Evolutionary conservation across 2,329 filamentous ascomycete genomes (phyloP), one percentile per base, ranked within the genome.

Genomic region (Alternaria incomplexa): DNA sequence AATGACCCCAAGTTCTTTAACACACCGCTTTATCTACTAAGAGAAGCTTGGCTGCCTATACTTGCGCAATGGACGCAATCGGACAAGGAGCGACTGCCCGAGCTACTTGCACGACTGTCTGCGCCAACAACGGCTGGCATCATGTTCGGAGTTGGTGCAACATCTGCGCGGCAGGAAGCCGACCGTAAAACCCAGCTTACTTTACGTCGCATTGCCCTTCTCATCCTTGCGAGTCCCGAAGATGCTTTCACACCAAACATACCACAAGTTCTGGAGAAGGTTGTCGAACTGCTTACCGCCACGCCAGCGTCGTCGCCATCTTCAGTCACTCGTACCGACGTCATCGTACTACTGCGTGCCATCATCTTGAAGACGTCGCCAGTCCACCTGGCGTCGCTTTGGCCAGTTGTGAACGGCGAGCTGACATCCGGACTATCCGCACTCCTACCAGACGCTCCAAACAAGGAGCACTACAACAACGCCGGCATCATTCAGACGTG

Each of bases 61-160:
- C 81, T 99, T 22, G 90, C 89, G 43, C 93, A 97, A 77, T 97
- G 94, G 92, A 87, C 89, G 4, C 82, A 94, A 13, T 88, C 88
- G 15, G 96, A 99, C 79, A 97, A 97, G 80, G 94, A 97, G 58
- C 89, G 92, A 50, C 87, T 99, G 81, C 84, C 90, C 0, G 96
- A 99, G 65, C 83, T 97, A 5, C 81, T 98, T 9, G 85, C 87
- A 40, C 90, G 93, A 20, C 87, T 99, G 65, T 90, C 90, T 6
- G 88, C 94, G 5, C 96, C 96, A 6, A 93, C 94, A 1, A 95
- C 94, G 13, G 96, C 96, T 0, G 96, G 96, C 9, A 96, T 99
- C 70, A 95, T 99, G 77, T 99, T 99, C 74, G 96, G 96, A n/a
- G 96, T 99, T 0, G 96, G 96, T 11, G 96, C 96, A 7, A 93